Base-by-base conservation (phyloP, 768 basidiomycete genomes). In the Lactarius hatsudake region DNA sequence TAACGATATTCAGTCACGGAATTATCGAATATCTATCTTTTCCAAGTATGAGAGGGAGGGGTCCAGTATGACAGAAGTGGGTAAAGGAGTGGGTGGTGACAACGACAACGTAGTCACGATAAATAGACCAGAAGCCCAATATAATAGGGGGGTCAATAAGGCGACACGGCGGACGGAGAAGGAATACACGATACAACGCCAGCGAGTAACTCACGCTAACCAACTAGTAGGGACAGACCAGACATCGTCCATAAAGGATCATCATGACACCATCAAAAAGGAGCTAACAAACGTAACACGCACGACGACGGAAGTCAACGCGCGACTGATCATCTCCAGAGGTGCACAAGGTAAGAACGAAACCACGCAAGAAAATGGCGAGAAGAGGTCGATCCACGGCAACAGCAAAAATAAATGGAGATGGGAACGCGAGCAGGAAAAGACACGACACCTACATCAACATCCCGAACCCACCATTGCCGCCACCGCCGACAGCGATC, bases 401-500 rank as follows among this genome's bases (percentile, higher is more conserved):
- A 55, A 57, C 28, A 40, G 64, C 62, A 40, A 36, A 61, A 40
- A 36, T 30, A 54, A 61, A 51, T 17, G 30, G 20, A 23, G 55
- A 45, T 17, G 26, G n/a, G 43, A 26, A 28, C 13, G 12, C 18
- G n/a, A 23, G 32, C 15, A n/a, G 4, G 18, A 40, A 20, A 18
- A 3, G 36, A 18, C 20, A 63, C n/a, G 38, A 43, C 58, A 63
- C 51, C 67, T 69, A 77, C 71, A 78, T 72, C 70, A 82, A 71
- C 77, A 82, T 80, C 38, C 75, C 74, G 74, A 79, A 81, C 65
- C 76, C 79, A 18, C 66, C 67, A 51, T 75, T 75, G 67, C 79
- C 73, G 58, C 76, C 78, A 61, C 78, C 77, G 38, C 80, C 75
- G 57, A 77, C 78, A 68, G 69, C 66, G 65, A 82, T 79, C 12